A percentile compares a stretch with the other conserved stretches of the same genome.
These are phyloP conservation scores for Eucalyptus marginata DNA, from an alignment of 345 rosid genomes.

Conservation along the genomic window DNA sequence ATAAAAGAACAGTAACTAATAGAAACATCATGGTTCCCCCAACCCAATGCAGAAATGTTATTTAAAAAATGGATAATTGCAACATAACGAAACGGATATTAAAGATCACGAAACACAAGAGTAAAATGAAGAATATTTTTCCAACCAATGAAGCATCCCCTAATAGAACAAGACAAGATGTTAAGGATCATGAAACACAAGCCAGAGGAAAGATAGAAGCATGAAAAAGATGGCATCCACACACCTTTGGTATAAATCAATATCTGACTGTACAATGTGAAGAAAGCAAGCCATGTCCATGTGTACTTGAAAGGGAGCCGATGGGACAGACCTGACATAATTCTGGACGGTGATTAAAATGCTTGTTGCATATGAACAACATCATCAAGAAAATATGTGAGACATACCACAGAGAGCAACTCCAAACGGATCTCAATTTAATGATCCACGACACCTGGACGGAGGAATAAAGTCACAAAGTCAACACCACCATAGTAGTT, in stretches of 20 bases:
- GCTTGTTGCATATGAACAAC: not conserved
- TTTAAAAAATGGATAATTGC: not conserved
- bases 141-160: not conserved
- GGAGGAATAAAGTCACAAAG: not conserved
- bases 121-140: not conserved
- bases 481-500: not conserved
- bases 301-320: not conserved
- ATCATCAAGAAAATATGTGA: not conserved
- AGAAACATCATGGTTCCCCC: not conserved
- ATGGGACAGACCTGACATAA: not conserved
- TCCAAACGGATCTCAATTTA: slow-evolving; percentile 37
- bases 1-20: not conserved
- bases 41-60: not conserved
- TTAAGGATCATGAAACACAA: not conserved
- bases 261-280: not conserved
- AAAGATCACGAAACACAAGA: not conserved
- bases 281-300: not conserved
- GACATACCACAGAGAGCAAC: slow-evolving; percentile 8
- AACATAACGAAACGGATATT: not conserved
- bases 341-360: not conserved
- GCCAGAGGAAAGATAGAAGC: not conserved
- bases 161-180: not conserved
- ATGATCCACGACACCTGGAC: slow-evolving; percentile 86
- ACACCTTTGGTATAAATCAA: not conserved
- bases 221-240: not conserved